Evolutionary conservation across 2,329 filamentous ascomycete genomes (phyloP).

Genomic region (Magnaporthiopsis rhizophila): DNA sequence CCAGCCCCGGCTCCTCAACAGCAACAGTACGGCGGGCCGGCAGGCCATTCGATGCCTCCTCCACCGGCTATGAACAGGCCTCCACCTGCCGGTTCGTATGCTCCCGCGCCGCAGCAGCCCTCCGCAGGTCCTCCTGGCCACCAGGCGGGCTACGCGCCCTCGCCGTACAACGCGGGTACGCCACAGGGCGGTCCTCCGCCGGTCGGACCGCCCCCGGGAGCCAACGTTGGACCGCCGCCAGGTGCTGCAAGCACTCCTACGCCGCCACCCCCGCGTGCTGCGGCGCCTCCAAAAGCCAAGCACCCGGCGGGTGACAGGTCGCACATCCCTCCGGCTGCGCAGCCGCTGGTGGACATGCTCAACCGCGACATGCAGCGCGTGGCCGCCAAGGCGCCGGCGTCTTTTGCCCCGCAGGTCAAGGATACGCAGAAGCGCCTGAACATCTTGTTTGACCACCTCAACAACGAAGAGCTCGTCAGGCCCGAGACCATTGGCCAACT

Average conservation of each 20-base stretch:
- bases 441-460: constrained; percentile 93
- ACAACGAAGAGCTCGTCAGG: constrained; percentile 86
- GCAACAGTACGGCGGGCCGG: constrained; percentile 25
- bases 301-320: constrained; percentile 81
- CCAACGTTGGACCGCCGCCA: constrained; percentile 27
- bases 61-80: constrained; percentile 35
- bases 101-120: constrained; percentile 28
- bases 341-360: constrained; percentile 73
- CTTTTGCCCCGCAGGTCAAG: constrained; percentile 80
- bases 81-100: constrained; percentile 38
- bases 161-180: constrained; percentile 37
- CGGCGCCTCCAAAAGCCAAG: constrained; percentile 48
- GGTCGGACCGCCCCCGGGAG: constrained; percentile 32
- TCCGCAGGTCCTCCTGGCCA: constrained; percentile 16
- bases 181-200: constrained; percentile 29
- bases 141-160: constrained; percentile 50
- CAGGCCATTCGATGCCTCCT: constrained; percentile 28
- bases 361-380: constrained; percentile 82
- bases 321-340: constrained; percentile 73
- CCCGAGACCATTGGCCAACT: constrained; percentile 67
- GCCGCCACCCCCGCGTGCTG: constrained; percentile 36
- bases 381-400: constrained; percentile 74
- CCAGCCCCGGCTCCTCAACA: constrained; percentile 53
- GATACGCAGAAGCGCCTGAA: constrained; percentile 90
- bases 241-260: constrained; percentile 37